These are phyloP conservation scores for Nannochloropsis salina DNA, from an alignment of 108 stramenopile species.

Conservation along the genomic window DNA sequence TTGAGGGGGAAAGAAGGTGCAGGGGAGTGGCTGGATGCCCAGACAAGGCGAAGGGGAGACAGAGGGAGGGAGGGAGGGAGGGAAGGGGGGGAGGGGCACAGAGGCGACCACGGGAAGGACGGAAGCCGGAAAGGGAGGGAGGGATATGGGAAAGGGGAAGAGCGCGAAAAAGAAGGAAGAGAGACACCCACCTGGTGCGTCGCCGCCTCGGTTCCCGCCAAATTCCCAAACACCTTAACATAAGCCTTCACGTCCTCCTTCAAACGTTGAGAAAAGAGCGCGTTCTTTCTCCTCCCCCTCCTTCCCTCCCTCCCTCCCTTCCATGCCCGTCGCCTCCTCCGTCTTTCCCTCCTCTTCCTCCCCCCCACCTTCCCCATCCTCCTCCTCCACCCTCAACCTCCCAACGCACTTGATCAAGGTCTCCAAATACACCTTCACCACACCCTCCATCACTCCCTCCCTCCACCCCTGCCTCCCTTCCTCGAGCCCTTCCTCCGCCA, in stretches of 20 bases:
- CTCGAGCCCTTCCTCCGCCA: conserved; percentile 64
- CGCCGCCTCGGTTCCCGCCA: no score
- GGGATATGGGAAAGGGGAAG: background rate
- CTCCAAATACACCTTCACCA: conserved; percentile 21
- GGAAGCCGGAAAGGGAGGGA: background rate
- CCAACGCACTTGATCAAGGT: background rate
- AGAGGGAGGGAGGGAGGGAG: background rate
- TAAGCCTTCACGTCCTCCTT: background rate
- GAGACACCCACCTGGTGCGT: background rate
- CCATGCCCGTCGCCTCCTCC: background rate
- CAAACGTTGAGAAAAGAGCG: background rate
- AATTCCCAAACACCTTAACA: no score
- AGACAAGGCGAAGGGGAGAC: background rate
- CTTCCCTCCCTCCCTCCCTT: background rate
- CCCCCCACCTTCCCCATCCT: background rate
- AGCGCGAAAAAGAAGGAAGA: background rate
- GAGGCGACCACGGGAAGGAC: background rate
- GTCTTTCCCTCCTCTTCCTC: background rate
- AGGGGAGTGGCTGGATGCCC: background rate
- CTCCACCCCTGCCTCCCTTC: background rate
- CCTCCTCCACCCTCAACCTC: background rate
- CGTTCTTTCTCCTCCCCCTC: background rate
- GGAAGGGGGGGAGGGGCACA: background rate
- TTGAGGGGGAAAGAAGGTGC: background rate
- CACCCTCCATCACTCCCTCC: background rate